Evolutionary conservation across 208 protist species (phyloP).

Genomic region (Trypanosoma cruzi): DNA sequence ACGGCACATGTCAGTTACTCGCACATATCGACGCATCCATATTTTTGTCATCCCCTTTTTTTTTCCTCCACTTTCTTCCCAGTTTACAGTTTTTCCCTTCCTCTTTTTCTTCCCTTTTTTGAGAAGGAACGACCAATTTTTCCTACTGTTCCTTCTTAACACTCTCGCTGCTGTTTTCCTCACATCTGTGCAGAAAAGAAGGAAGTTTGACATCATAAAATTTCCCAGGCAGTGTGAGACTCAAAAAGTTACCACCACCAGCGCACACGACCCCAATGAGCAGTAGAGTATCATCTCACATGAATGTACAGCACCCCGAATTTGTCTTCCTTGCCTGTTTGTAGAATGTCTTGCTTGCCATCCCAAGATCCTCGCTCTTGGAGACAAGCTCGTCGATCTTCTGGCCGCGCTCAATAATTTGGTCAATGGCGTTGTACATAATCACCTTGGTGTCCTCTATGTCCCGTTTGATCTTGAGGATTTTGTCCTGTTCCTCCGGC

Average conservation of each 20-base stretch:
- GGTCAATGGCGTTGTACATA: conserved; percentile 94
- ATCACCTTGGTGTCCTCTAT: conserved; percentile 93
- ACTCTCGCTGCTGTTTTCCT: neutral
- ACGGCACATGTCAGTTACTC: too few relatives aligned
- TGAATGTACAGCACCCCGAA: conserved; percentile 80
- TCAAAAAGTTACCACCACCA: neutral
- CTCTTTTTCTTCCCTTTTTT: neutral
- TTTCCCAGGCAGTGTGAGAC: neutral
- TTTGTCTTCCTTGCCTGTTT: conserved; percentile 91
- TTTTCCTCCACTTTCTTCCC: conserved; percentile 5
- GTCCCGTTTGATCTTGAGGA: conserved; percentile 87
- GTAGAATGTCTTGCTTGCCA: conserved; percentile 92
- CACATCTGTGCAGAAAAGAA: neutral
- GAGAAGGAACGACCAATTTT: neutral
- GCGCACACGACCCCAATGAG: neutral
- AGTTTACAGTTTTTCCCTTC: neutral
- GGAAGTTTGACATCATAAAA: neutral
- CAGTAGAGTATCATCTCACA: conserved; percentile 38
- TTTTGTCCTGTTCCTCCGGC: conserved; percentile 90
- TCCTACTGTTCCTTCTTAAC: neutral
- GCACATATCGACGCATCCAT: neutral
- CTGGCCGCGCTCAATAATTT: conserved; percentile 87
- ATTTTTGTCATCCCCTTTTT: neutral
- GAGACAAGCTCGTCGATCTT: conserved; percentile 92
- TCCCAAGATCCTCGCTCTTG: conserved; percentile 79